Conservation (phyloP, 73 alveolate genomes). For the Paramecium sonneborni region DNA sequence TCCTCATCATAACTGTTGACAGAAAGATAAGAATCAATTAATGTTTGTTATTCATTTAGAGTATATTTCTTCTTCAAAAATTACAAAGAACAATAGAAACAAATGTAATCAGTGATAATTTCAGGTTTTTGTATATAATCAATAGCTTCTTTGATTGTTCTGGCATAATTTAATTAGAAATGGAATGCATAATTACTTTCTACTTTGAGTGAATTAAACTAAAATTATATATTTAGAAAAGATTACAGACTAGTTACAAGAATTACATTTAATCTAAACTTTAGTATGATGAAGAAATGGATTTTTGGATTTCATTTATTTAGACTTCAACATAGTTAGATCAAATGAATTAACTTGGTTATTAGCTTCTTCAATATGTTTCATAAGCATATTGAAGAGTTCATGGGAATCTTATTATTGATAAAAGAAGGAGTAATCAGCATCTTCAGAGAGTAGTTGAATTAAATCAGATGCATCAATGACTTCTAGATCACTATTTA, state of each 20-base stretch:
- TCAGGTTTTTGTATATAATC: neutral
- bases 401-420: conserved; percentile 48
- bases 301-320: neutral
- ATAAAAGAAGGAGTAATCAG: neutral
- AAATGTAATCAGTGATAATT: neutral
- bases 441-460: neutral
- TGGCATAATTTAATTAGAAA: neutral
- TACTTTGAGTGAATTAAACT: neutral
- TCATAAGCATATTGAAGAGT: neutral
- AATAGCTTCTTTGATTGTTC: neutral
- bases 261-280: neutral
- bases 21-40: neutral
- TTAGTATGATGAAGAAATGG: conserved; percentile 37
- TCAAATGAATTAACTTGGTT: neutral
- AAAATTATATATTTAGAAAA: neutral
- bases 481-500: neutral
- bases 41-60: neutral
- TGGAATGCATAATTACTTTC: neutral
- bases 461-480: neutral
- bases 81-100: neutral
- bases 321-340: neutral
- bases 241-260: neutral
- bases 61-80: neutral
- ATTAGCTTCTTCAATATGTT: conserved; percentile 31
- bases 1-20: neutral